A percentile compares a stretch with the other conserved stretches of the same genome.
Conservation (phyloP, 2,329 filamentous ascomycete genomes). For the Botrytis squamosa region DNA sequence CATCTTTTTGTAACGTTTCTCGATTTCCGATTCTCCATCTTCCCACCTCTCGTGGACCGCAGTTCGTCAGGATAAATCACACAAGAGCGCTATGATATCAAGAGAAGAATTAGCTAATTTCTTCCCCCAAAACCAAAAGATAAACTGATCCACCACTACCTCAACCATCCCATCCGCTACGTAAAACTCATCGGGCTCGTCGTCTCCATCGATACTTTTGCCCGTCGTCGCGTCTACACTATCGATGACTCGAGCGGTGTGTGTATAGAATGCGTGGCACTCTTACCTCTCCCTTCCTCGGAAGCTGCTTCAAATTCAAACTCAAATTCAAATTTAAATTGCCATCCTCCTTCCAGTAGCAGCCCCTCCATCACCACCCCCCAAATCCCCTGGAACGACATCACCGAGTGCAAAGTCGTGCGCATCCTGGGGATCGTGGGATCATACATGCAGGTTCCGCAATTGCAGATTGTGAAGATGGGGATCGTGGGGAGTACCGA, state of each 20-base stretch:
- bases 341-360: neutral
- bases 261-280: conserved; percentile 50
- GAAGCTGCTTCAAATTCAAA: neutral
- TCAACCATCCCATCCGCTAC: conserved; percentile 75
- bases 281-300: conserved; percentile 22
- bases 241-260: conserved; percentile 65
- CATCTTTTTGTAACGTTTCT: too few relatives aligned
- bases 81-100: too few relatives aligned
- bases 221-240: conserved; percentile 50
- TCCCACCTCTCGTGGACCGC: too few relatives aligned
- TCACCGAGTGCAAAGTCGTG: conserved; percentile 55
- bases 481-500: conserved; percentile 50
- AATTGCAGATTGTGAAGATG: conserved; percentile 54
- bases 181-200: conserved; percentile 69
- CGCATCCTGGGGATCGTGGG: conserved; percentile 56
- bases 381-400: conserved; percentile 31
- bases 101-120: neutral
- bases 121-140: conserved; percentile 40
- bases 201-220: conserved; percentile 57
- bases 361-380: conserved; percentile 50
- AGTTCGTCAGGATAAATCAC: too few relatives aligned
- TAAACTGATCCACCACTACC: conserved; percentile 62
- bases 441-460: conserved; percentile 49
- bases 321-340: too few relatives aligned
- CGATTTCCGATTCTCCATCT: too few relatives aligned